Percentiles rank a stretch among this genome's conserved stretches.
phyloP scores from a whole-genome alignment of 179 eudicot genomes.

The Patellifolia procumbens region DNA sequence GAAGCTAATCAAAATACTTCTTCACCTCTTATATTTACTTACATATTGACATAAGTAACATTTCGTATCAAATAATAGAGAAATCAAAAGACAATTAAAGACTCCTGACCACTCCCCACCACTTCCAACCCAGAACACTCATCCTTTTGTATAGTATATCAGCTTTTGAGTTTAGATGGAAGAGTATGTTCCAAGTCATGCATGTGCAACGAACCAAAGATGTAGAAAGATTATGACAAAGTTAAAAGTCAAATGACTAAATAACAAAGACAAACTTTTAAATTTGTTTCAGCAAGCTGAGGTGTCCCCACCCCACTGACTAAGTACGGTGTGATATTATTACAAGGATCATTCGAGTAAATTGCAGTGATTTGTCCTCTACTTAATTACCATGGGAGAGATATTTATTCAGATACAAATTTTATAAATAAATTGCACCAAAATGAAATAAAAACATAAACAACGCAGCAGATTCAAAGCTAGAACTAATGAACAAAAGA shows the following conservation, averaged over 20 bases:
- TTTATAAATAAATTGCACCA: not conserved
- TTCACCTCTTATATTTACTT: too few relatives aligned
- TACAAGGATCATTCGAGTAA: too few relatives aligned
- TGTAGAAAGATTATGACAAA: conserved; percentile 13
- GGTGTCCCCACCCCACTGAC: conserved; percentile 7
- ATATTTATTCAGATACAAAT: not conserved
- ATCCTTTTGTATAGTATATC: too few relatives aligned
- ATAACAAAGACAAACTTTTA: conserved; percentile 12
- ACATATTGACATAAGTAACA: too few relatives aligned
- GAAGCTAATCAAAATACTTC: too few relatives aligned
- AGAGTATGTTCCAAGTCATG: too few relatives aligned
- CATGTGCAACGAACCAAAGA: not conserved
- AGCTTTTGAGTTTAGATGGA: too few relatives aligned
- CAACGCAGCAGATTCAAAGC: conserved; percentile 28
- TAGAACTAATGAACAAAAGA: not conserved
- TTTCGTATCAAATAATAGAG: too few relatives aligned
- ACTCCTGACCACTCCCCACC: too few relatives aligned
- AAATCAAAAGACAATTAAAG: too few relatives aligned
- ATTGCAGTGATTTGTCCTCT: too few relatives aligned
- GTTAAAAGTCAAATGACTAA: conserved; percentile 21
- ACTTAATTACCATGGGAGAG: not conserved
- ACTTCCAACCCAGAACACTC: too few relatives aligned
- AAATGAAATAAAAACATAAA: not conserved
- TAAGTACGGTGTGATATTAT: not conserved
- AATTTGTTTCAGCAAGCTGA: conserved; percentile 2